Percentiles rank a stretch among this genome's conserved stretches.
These are phyloP conservation scores for Papiliotrema nemorosa DNA, from an alignment of 1,284 basidiomycete genomes.

Conservation along the genomic window DNA sequence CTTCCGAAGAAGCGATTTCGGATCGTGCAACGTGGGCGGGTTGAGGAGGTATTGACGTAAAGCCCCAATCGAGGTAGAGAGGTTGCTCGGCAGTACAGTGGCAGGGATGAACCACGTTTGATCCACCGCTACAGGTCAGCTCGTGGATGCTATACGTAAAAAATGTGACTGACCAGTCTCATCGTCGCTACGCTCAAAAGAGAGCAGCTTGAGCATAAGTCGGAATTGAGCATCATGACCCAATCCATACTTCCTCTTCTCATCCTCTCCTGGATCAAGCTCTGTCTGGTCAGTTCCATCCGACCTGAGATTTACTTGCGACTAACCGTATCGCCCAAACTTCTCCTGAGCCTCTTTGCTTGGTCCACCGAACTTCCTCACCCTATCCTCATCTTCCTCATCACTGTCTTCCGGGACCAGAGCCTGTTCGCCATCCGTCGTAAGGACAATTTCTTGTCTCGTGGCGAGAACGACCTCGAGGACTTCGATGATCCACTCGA, in stretches of 20 bases:
- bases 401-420: constrained; percentile 50
- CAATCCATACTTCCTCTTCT: constrained; percentile 70
- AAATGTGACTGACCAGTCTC: constrained; percentile 14
- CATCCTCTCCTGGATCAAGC: constrained; percentile 63
- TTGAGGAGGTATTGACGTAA: constrained; percentile 32
- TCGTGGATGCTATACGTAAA: neutral
- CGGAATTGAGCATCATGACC: constrained; percentile 73
- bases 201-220: constrained; percentile 60
- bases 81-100: constrained; percentile 22
- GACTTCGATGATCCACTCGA: constrained; percentile 78
- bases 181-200: constrained; percentile 28
- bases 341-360: constrained; percentile 68
- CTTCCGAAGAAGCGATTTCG: constrained; percentile 30
- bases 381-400: constrained; percentile 51
- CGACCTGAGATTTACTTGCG: neutral
- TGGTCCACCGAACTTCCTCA: constrained; percentile 51
- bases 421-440: constrained; percentile 58
- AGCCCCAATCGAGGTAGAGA: constrained; percentile 30
- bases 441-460: constrained; percentile 66
- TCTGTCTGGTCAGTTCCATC: constrained; percentile 51
- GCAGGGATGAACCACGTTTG: constrained; percentile 34
- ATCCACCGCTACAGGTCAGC: constrained; percentile 7
- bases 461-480: constrained; percentile 63
- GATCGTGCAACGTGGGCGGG: constrained; percentile 28
- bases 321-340: constrained; percentile 72